phyloP scores from a whole-genome alignment of 257 asterid genomes.

The Striga asiatica region DNA sequence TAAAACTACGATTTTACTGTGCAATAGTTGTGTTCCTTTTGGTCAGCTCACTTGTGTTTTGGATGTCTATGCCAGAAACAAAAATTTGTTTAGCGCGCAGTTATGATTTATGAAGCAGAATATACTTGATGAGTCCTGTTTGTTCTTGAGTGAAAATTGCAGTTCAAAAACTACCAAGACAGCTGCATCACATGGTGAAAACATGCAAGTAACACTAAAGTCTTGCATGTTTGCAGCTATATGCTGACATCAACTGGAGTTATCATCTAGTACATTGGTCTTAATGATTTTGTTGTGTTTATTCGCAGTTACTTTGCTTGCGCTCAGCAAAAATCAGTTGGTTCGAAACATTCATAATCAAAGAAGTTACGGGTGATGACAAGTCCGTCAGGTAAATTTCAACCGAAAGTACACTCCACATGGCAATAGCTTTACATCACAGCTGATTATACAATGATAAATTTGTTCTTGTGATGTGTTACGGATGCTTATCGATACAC shows the following conservation, averaged over 20 bases:
- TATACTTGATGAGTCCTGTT: neutral
- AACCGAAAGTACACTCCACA: too few relatives aligned
- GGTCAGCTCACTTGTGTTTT: neutral
- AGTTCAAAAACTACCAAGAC: too few relatives aligned
- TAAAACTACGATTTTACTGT: too few relatives aligned
- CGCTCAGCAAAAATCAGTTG: neutral
- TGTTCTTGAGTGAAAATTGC: too few relatives aligned
- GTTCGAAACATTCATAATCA: neutral
- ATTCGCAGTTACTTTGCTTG: neutral
- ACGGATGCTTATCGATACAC: neutral
- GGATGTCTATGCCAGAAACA: neutral
- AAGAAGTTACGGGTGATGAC: neutral
- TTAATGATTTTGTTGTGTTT: neutral
- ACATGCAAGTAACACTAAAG: too few relatives aligned
- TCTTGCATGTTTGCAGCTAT: too few relatives aligned
- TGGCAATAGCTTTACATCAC: too few relatives aligned
- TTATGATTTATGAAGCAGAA: neutral
- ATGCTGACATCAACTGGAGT: too few relatives aligned
- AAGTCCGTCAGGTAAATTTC: neutral
- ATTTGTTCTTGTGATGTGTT: neutral
- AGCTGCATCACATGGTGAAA: too few relatives aligned
- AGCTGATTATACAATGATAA: neutral
- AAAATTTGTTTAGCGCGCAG: neutral
- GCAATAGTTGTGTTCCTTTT: neutral
- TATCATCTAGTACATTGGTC: too few relatives aligned